Evolutionary conservation across 1,139 yeast genomes (phyloP).

Genomic region (Wickerhamomyces sp.): DNA sequence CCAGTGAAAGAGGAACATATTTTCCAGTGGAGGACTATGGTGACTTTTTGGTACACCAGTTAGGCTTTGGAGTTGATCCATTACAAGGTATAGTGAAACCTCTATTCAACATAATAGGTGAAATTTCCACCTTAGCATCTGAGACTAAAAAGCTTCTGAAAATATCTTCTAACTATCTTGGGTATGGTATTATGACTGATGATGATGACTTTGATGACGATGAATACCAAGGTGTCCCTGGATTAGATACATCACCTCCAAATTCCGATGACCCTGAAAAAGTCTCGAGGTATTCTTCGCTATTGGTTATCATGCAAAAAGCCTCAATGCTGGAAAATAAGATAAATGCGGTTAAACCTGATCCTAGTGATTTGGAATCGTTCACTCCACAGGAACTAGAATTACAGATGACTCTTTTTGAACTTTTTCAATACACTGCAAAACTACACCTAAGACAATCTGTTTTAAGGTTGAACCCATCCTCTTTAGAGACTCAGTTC

Average conservation of each 20-base stretch:
- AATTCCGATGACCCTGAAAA: slow-evolving; percentile 20
- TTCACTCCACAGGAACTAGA: slow-evolving; percentile 54
- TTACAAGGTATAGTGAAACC: slow-evolving; percentile 70
- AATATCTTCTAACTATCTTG: slow-evolving; percentile 17
- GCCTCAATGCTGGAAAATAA: slow-evolving; percentile 45
- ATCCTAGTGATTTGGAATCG: slow-evolving; percentile 41
- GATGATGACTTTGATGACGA: slow-evolving; percentile 13
- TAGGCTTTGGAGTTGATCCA: slow-evolving; percentile 49
- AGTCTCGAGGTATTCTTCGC: slow-evolving; percentile 24
- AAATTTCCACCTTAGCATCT: slow-evolving; percentile 58
- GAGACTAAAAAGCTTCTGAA: slow-evolving; percentile 37
- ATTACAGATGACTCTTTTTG: slow-evolving; percentile 66
- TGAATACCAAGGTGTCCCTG: slow-evolving; percentile 13
- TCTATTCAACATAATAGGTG: slow-evolving; percentile 61
- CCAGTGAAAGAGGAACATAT: slow-evolving; percentile 50
- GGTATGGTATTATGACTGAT: slow-evolving; percentile 22
- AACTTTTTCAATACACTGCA: slow-evolving; percentile 67
- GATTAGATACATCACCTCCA: slow-evolving; percentile 18
- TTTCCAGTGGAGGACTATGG: slow-evolving; percentile 57
- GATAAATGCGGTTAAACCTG: slow-evolving; percentile 53
- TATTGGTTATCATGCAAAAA: slow-evolving; percentile 31
- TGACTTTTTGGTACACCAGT: slow-evolving; percentile 37
- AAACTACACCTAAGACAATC: slow-evolving; percentile 64
- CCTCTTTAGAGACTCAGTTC: slow-evolving; percentile 60
- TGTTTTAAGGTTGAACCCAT: slow-evolving; percentile 55